These are phyloP conservation scores for Phytophthora sp. DNA, from an alignment of 352 stramenopile genomes.

Conservation along the genomic window DNA sequence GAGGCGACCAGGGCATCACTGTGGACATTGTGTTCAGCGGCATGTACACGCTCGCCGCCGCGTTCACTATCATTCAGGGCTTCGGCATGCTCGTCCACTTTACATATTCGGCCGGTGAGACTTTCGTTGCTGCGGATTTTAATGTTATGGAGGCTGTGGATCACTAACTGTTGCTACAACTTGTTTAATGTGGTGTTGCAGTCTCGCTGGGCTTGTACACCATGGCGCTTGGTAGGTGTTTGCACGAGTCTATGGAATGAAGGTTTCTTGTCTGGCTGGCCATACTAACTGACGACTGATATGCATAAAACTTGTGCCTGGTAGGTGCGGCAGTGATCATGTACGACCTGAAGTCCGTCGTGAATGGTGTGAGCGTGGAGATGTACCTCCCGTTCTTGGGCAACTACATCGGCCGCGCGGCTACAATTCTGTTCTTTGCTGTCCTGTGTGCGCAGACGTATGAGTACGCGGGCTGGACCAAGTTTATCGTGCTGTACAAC, in stretches of 20 bases:
- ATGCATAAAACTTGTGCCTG: background rate
- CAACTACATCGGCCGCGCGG: constrained; percentile 85
- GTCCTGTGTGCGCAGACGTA: constrained; percentile 75
- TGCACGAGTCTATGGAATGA: background rate
- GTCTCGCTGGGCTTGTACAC: constrained; percentile 82
- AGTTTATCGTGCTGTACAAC: constrained; percentile 80
- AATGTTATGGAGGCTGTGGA: no score
- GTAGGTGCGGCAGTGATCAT: constrained; percentile 75
- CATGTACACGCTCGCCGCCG: constrained; percentile 86
- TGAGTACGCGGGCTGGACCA: constrained; percentile 73
- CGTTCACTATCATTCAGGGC: constrained; percentile 82
- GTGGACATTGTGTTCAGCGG: constrained; percentile 87
- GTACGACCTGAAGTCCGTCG: constrained; percentile 86
- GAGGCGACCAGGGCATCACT: constrained; percentile 45
- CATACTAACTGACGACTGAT: constrained; percentile 1
- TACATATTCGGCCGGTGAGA: constrained; percentile 57
- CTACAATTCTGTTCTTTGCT: constrained; percentile 84
- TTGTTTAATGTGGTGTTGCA: constrained; percentile 22
- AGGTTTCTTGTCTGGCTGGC: background rate
- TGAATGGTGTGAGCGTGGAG: constrained; percentile 84
- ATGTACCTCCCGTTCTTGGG: constrained; percentile 87
- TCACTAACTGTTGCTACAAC: no score
- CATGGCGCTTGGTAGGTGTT: constrained; percentile 78
- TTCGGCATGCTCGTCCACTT: constrained; percentile 88
- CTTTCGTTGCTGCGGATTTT: background rate